Conservation (phyloP, 2,329 filamentous ascomycete genomes). For the Aspergillus tanneri region DNA sequence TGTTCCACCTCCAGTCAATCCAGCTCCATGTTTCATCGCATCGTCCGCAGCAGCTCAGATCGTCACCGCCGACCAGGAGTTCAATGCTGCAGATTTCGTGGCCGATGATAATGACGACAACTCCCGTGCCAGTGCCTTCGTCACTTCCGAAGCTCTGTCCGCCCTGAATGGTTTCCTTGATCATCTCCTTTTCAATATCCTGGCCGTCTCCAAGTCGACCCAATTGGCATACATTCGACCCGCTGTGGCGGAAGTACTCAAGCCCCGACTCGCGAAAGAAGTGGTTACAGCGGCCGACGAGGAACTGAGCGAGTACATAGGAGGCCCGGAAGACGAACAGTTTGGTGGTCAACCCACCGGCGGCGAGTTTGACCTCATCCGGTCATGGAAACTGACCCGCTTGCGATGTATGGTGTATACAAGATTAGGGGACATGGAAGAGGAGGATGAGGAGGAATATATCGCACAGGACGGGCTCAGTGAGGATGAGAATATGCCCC, state of each 20-base stretch:
- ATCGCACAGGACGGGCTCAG: conserved; percentile 75
- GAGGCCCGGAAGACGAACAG: conserved; percentile 74
- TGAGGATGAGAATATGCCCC: conserved; percentile 57
- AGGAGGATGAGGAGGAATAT: conserved; percentile 91
- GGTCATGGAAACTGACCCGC: conserved; percentile 90
- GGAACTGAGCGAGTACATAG: conserved; percentile 83
- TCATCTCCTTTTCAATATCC: conserved; percentile 85
- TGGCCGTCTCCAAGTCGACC: conserved; percentile 77
- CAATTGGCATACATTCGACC: conserved; percentile 72
- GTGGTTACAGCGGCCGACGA: conserved; percentile 81
- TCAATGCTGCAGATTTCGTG: conserved; percentile 67
- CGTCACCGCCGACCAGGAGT: conserved; percentile 82
- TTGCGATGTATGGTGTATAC: conserved; percentile 98
- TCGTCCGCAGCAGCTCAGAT: conserved; percentile 85
- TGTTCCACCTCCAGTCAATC: conserved; percentile 69
- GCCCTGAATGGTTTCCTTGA: conserved; percentile 92
- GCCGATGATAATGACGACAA: conserved; percentile 67
- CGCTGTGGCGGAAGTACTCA: conserved; percentile 82
- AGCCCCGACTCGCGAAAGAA: conserved; percentile 81
- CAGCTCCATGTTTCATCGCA: conserved; percentile 83
- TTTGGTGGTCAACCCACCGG: conserved; percentile 52
- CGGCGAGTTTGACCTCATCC: conserved; percentile 80
- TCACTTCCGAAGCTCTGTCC: conserved; percentile 69
- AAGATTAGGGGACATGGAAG: conserved; percentile 91
- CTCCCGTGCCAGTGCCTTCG: conserved; percentile 66